Percentiles rank a stretch among this genome's conserved stretches.
Evolutionary conservation across 139 green algal genomes (phyloP).

Genomic region (Ostreobium quekettii): DNA sequence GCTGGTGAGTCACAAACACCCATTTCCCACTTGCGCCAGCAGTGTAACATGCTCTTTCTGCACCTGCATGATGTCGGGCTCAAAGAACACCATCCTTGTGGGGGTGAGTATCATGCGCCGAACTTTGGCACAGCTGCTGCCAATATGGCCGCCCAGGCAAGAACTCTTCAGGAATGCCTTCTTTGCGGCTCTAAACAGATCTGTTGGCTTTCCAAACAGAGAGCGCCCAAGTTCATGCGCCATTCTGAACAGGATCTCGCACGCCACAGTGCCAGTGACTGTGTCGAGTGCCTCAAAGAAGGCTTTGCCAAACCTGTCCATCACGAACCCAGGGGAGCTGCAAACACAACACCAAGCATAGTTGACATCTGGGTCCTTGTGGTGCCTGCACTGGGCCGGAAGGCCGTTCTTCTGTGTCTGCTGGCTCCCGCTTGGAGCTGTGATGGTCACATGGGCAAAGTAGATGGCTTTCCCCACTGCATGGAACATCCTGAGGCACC

Average conservation of each 20-base stretch:
- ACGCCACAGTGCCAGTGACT: not conserved
- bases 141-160: not conserved
- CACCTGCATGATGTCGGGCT: constrained; percentile 14
- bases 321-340: constrained; percentile 3
- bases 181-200: not conserved
- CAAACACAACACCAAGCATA: constrained; percentile 12
- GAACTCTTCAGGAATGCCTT: not conserved
- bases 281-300: constrained; percentile 10
- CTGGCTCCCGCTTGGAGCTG: no score
- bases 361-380: constrained; percentile 4
- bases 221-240: not conserved
- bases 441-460: no score
- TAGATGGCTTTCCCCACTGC: no score
- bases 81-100: constrained; percentile 5
- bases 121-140: not conserved
- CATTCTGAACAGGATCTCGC: not conserved
- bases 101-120: constrained; percentile 6
- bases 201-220: not conserved
- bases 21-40: no score
- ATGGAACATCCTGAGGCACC: no score
- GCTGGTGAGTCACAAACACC: no score
- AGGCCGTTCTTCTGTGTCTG: no score
- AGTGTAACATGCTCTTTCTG: no score
- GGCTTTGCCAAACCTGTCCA: not conserved
- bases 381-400: not conserved